Conservation (phyloP, 805 yeast genomes). For the Lachancea lanzarotensis region DNA sequence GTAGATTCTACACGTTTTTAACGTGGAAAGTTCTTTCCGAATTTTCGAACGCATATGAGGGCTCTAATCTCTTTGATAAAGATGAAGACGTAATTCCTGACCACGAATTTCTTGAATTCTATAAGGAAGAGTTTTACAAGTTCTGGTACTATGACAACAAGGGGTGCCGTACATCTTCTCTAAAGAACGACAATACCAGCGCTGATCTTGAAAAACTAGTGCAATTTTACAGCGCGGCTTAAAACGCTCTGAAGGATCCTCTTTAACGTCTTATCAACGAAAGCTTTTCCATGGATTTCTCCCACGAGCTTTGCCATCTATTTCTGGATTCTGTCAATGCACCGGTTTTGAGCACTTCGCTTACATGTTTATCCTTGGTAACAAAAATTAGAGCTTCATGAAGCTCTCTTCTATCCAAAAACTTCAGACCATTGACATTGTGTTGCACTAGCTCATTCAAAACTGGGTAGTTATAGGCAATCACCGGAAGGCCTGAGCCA, state of each 20-base stretch:
- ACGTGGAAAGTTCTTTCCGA: constrained; percentile 21
- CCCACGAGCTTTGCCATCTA: constrained; percentile 81
- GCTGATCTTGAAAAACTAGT: constrained; percentile 9
- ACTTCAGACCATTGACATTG: constrained; percentile 61
- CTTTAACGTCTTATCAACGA: constrained; percentile 12
- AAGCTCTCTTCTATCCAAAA: constrained; percentile 40
- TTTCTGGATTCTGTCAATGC: constrained; percentile 63
- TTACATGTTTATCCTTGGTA: constrained; percentile 31
- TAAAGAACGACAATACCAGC: constrained; percentile 26
- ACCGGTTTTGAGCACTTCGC: constrained; percentile 48
- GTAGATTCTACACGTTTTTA: constrained; percentile 48
- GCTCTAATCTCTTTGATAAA: constrained; percentile 7
- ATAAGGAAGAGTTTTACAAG: constrained; percentile 39
- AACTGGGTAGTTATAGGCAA: constrained; percentile 71
- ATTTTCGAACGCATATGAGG: constrained; percentile 6
- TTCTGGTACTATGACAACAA: constrained; percentile 42
- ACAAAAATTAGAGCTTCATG: constrained; percentile 36
- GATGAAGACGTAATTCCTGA: constrained; percentile 45
- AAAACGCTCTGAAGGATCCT: neutral
- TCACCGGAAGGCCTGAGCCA: constrained; percentile 92
- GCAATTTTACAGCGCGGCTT: constrained; percentile 11
- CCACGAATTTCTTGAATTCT: constrained; percentile 38
- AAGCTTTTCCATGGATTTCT: constrained; percentile 24
- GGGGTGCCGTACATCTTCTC: constrained; percentile 31
- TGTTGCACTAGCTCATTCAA: constrained; percentile 69